phyloP scores from a whole-genome alignment of 495 filamentous ascomycete species.

The Sordaria brevicollis region DNA sequence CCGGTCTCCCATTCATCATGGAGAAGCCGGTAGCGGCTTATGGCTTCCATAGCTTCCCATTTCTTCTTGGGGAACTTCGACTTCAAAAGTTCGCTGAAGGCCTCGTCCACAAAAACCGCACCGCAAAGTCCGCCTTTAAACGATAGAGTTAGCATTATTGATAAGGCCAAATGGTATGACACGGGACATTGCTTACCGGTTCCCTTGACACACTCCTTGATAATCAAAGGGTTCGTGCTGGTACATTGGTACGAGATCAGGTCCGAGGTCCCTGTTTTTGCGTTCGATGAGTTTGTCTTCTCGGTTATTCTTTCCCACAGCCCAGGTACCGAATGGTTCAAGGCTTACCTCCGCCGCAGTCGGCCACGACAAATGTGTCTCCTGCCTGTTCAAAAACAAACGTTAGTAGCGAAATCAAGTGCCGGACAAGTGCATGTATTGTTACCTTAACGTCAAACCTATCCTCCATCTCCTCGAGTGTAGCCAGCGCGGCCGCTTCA shows the following conservation, averaged over 20 bases:
- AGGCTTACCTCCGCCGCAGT: slow-evolving; percentile 16
- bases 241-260: slow-evolving; percentile 10
- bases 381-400: neutral
- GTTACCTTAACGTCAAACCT: neutral
- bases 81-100: slow-evolving; percentile 5
- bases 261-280: slow-evolving; percentile 14
- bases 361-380: slow-evolving; percentile 12
- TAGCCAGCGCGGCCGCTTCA: slow-evolving; percentile 18
- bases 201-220: slow-evolving; percentile 12
- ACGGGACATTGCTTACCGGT: neutral
- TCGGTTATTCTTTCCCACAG: no score
- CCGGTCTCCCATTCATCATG: slow-evolving; percentile 8
- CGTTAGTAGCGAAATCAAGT: no score
- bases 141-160: neutral
- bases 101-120: slow-evolving; percentile 11
- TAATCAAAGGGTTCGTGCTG: neutral
- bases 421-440: no score
- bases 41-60: neutral
- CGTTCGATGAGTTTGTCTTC: no score
- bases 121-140: slow-evolving; percentile 12
- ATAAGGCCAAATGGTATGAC: neutral
- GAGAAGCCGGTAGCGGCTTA: neutral
- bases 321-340: no score
- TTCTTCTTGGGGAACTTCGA: neutral
- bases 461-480: slow-evolving; percentile 4